A percentile compares a stretch with the other conserved stretches of the same genome.
Conservation (phyloP, 768 basidiomycete species). For the Collybia mongolica region DNA sequence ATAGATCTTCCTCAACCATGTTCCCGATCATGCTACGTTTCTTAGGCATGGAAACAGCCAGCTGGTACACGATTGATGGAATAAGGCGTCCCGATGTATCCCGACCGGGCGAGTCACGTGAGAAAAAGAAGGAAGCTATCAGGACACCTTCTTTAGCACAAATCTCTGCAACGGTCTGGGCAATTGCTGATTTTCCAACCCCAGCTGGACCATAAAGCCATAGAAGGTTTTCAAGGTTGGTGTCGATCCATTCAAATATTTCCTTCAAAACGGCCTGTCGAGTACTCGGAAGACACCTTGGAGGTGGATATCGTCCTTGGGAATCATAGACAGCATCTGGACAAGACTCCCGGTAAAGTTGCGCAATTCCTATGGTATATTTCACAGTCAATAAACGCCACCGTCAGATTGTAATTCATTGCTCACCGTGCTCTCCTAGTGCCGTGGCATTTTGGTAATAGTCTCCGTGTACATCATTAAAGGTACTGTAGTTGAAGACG, state of each 20-base stretch:
- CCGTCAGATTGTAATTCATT: no score
- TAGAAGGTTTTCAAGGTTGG: no score
- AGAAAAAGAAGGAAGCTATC: slow-evolving; percentile 34
- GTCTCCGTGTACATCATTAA: no score
- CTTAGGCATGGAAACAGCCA: slow-evolving; percentile 11
- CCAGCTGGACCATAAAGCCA: slow-evolving; percentile 17
- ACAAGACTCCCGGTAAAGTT: no score
- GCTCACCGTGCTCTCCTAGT: no score
- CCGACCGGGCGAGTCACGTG: slow-evolving; percentile 21
- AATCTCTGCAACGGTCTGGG: slow-evolving; percentile 19
- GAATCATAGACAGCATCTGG: slow-evolving; percentile 1
- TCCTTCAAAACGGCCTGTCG: background rate
- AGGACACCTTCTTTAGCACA: slow-evolving; percentile 16
- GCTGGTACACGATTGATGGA: slow-evolving; percentile 26
- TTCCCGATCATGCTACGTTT: background rate
- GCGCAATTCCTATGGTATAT: no score
- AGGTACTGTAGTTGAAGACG: no score
- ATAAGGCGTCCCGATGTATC: slow-evolving; percentile 22
- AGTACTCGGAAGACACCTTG: slow-evolving; percentile 1
- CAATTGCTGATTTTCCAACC: slow-evolving; percentile 21
- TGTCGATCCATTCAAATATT: background rate
- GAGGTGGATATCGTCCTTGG: background rate
- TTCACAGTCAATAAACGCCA: no score
- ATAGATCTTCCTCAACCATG: background rate
- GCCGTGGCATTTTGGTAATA: no score